phyloP scores from a whole-genome alignment of 768 basidiomycete species.

The Leccinellum rugosiceps region DNA sequence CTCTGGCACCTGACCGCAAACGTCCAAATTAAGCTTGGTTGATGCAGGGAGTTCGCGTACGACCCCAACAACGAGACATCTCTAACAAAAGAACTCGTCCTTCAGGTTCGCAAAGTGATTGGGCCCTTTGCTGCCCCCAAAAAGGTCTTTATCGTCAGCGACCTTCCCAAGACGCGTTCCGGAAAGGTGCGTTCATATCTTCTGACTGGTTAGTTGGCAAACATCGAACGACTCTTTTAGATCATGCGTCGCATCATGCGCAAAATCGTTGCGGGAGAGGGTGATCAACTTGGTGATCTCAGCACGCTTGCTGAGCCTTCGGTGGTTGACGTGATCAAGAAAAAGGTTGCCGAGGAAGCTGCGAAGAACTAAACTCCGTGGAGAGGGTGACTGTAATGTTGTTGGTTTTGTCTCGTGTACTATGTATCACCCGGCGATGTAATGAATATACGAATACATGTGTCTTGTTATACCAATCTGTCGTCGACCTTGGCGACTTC shows the following conservation, averaged over 20 bases:
- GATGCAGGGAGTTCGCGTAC: constrained; percentile 72
- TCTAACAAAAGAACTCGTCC: constrained; percentile 81
- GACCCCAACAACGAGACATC: constrained; percentile 65
- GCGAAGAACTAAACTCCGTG: constrained; percentile 16
- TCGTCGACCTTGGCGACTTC: neutral
- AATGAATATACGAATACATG: neutral
- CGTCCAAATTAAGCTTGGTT: neutral
- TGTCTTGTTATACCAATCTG: neutral
- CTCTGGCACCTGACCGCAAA: neutral
- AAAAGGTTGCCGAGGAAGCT: constrained; percentile 57
- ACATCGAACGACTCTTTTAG: constrained; percentile 30
- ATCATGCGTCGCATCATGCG: constrained; percentile 96
- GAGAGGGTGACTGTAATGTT: neutral
- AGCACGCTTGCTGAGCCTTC: constrained; percentile 88
- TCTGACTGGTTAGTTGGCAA: neutral
- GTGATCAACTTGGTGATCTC: constrained; percentile 93
- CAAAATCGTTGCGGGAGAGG: constrained; percentile 93
- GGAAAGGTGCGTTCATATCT: constrained; percentile 61
- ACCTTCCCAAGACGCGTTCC: constrained; percentile 91
- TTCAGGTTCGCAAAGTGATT: constrained; percentile 96
- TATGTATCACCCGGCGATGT: neutral
- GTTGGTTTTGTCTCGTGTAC: neutral
- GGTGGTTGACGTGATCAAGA: constrained; percentile 82
- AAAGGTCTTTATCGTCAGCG: constrained; percentile 77
- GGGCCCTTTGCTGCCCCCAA: constrained; percentile 98